Conservation (phyloP, 106 monocot genomes). For the Narthecium ossifragum region DNA sequence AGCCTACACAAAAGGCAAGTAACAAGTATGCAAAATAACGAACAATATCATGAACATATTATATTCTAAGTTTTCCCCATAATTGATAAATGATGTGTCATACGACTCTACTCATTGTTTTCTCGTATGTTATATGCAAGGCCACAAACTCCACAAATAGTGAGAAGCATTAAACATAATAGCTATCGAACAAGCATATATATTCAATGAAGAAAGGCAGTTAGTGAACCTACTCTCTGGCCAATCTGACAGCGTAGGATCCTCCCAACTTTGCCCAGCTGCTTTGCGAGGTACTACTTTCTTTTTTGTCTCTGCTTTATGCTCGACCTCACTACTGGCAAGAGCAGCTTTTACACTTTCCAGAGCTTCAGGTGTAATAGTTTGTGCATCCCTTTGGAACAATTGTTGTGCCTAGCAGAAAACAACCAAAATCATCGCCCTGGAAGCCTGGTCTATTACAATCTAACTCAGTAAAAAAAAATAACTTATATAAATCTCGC, state of each 20-base stretch:
- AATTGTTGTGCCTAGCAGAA: slow-evolving; percentile 70
- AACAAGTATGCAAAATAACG: no score
- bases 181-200: no score
- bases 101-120: no score
- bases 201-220: background rate
- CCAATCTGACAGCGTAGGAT: slow-evolving; percentile 89
- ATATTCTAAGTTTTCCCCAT: no score
- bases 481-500: background rate
- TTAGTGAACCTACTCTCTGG: slow-evolving; percentile 64
- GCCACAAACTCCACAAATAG: no score
- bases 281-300: slow-evolving; percentile 87
- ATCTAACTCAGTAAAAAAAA: background rate
- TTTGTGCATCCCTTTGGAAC: slow-evolving; percentile 91
- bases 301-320: slow-evolving; percentile 75
- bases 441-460: no score
- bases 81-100: no score
- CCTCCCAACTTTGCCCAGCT: slow-evolving; percentile 89
- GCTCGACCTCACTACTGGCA: slow-evolving; percentile 73
- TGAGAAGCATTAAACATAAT: no score
- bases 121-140: no score
- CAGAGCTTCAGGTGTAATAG: slow-evolving; percentile 83
- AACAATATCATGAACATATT: background rate
- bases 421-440: background rate
- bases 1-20: no score
- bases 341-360: slow-evolving; percentile 93